A percentile compares a stretch with the other conserved stretches of the same genome.
These are phyloP conservation scores for Nannochloris sp. DNA, from an alignment of 139 green algal species.

Conservation along the genomic window DNA sequence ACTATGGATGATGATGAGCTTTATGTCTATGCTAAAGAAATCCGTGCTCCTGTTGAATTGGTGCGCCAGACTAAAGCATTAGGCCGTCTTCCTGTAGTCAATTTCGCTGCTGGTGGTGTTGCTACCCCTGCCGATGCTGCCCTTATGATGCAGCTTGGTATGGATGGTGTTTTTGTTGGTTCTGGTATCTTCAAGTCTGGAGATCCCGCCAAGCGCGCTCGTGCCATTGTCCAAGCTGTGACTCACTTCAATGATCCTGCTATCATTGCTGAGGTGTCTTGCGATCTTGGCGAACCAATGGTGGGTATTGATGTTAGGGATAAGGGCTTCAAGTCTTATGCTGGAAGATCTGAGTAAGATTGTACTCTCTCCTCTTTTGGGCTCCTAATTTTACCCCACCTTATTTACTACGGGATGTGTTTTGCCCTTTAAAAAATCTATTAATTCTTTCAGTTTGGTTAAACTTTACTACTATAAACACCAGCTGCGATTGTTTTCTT, in stretches of 20 bases:
- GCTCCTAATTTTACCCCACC: not conserved
- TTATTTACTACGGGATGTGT: not conserved
- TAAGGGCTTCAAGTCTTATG: constrained; percentile 78
- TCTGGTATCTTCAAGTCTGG: constrained; percentile 98
- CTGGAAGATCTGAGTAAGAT: constrained; percentile 69
- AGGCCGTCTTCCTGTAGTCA: constrained; percentile 93
- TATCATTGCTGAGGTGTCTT: constrained; percentile 88
- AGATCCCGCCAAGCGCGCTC: constrained; percentile 83
- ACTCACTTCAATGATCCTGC: constrained; percentile 98
- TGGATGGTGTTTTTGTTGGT: constrained; percentile 99
- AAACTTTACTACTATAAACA: not conserved
- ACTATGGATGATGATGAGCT: constrained; percentile 99
- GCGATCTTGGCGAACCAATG: constrained; percentile 91
- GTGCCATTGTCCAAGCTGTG: constrained; percentile 96
- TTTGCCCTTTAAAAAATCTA: not conserved
- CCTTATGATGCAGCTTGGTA: constrained; percentile 99
- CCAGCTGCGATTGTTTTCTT: no score
- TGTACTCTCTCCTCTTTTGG: not conserved
- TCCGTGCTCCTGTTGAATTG: constrained; percentile 90
- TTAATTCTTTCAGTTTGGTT: not conserved
- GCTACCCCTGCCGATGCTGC: constrained; percentile 97
- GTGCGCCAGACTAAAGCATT: constrained; percentile 76
- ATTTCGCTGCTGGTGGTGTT: constrained; percentile 99
- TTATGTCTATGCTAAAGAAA: constrained; percentile 99
- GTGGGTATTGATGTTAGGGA: constrained; percentile 92